A percentile compares a stretch with the other conserved stretches of the same genome.
These are phyloP conservation scores for Aspergillus unguis DNA, from an alignment of 2,329 filamentous ascomycete species.

Conservation along the genomic window DNA sequence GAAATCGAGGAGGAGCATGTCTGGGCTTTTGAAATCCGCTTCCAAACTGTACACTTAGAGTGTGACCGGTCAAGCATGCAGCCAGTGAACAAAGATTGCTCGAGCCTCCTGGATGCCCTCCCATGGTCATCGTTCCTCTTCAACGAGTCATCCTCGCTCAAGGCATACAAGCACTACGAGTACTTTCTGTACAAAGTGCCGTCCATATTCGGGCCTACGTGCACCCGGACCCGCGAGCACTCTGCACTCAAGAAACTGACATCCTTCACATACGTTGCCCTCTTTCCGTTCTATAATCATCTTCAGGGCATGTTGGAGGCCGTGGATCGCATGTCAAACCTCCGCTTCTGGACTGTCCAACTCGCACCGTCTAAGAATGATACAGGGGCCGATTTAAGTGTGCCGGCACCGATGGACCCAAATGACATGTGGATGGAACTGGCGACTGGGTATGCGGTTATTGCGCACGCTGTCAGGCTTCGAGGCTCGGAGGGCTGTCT, in stretches of 20 bases:
- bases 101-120: constrained; percentile 54
- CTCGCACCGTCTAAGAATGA: constrained; percentile 40
- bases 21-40: constrained; percentile 63
- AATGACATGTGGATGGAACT: constrained; percentile 55
- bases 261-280: constrained; percentile 57
- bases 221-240: constrained; percentile 32
- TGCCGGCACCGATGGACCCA: constrained; percentile 38
- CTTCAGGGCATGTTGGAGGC: constrained; percentile 48
- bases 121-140: constrained; percentile 64
- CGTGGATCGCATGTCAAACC: constrained; percentile 47
- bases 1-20: constrained; percentile 56
- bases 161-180: constrained; percentile 67
- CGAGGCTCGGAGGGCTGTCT: constrained; percentile 20
- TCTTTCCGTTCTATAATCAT: constrained; percentile 65
- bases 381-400: constrained; percentile 39
- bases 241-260: constrained; percentile 21
- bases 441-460: constrained; percentile 49
- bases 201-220: constrained; percentile 54
- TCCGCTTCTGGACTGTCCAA: constrained; percentile 57
- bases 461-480: constrained; percentile 38
- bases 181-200: constrained; percentile 65
- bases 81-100: constrained; percentile 22
- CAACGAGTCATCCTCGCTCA: constrained; percentile 73
- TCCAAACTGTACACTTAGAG: constrained; percentile 57
- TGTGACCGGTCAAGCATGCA: constrained; percentile 15